Conservation (phyloP, 1,139 yeast genomes). For the Pichia sp. region DNA sequence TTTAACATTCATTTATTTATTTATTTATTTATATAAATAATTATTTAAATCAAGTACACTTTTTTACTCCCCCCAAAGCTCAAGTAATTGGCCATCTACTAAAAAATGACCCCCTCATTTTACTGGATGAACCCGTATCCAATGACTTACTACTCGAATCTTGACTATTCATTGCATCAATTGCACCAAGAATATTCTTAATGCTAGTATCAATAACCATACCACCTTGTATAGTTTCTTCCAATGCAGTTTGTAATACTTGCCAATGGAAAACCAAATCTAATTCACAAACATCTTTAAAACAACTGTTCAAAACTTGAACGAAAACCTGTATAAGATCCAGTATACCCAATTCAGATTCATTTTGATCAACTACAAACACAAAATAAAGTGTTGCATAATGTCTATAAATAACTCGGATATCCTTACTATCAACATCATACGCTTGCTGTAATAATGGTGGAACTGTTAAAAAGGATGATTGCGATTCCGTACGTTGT, state of each 20-base stretch:
- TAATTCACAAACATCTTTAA: slow-evolving; percentile 88
- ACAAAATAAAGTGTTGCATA: slow-evolving; percentile 94
- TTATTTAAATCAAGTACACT: no score
- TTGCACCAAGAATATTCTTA: slow-evolving; percentile 73
- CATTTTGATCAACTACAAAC: slow-evolving; percentile 92
- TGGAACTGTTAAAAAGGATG: slow-evolving; percentile 79
- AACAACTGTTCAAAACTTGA: slow-evolving; percentile 87
- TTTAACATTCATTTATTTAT: not conserved
- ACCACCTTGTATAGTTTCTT: slow-evolving; percentile 94
- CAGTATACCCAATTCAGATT: slow-evolving; percentile 85
- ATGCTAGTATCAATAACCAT: slow-evolving; percentile 97
- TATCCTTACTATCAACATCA: slow-evolving; percentile 60
- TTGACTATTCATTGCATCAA: slow-evolving; percentile 54
- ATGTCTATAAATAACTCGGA: slow-evolving; percentile 86
- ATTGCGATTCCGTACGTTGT: slow-evolving; percentile 61
- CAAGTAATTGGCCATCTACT: slow-evolving; percentile 19
- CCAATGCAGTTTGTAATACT: slow-evolving; percentile 82
- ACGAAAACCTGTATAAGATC: slow-evolving; percentile 96
- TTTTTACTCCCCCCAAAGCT: no score
- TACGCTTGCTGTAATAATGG: slow-evolving; percentile 39
- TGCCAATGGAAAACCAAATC: slow-evolving; percentile 98
- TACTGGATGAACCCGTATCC: not conserved
- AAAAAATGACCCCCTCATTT: slow-evolving; percentile 12
- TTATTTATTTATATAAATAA: not conserved
- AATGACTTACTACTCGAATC: slow-evolving; percentile 23